phyloP scores from a whole-genome alignment of 1,284 basidiomycete genomes.

The Grifola frondosa region DNA sequence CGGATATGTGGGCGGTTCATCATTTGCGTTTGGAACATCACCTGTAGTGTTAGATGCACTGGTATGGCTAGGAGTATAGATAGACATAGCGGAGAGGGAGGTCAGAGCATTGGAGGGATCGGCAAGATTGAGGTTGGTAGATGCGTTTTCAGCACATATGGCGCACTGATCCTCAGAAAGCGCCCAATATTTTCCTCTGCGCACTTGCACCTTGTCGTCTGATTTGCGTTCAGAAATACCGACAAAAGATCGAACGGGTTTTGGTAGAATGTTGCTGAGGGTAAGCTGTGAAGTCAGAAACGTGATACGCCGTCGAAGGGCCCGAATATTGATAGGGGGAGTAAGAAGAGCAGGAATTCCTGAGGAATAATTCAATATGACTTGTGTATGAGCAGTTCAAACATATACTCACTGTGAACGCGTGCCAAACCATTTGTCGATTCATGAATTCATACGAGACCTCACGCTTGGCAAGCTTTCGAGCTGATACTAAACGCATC shows the following conservation, averaged over 20 bases:
- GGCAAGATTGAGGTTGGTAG: constrained; percentile 56
- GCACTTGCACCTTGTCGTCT: constrained; percentile 10
- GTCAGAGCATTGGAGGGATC: constrained; percentile 52
- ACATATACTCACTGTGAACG: constrained; percentile 77
- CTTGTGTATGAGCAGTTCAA: neutral
- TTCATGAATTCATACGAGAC: constrained; percentile 99
- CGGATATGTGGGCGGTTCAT: constrained; percentile 55
- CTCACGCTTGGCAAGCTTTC: constrained; percentile 71
- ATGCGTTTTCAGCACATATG: constrained; percentile 75
- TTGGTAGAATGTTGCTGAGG: constrained; percentile 39
- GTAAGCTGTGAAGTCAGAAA: constrained; percentile 35
- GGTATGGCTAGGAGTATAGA: constrained; percentile 18
- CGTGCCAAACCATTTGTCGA: constrained; percentile 98
- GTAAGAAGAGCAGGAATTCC: constrained; percentile 94
- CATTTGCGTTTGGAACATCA: constrained; percentile 18
- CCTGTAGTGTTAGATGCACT: constrained; percentile 7
- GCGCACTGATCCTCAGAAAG: constrained; percentile 72
- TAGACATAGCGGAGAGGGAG: constrained; percentile 30
- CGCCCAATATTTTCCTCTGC: constrained; percentile 59
- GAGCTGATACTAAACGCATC: constrained; percentile 77
- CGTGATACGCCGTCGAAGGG: constrained; percentile 57
- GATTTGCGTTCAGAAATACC: constrained; percentile 18
- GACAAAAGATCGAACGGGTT: constrained; percentile 21
- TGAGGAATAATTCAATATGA: constrained; percentile 33
- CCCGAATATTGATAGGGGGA: constrained; percentile 81